A percentile compares a stretch with the other conserved stretches of the same genome.
Evolutionary conservation across 257 asterid genomes (phyloP).

Genomic region (Jacaranda mimosifolia): DNA sequence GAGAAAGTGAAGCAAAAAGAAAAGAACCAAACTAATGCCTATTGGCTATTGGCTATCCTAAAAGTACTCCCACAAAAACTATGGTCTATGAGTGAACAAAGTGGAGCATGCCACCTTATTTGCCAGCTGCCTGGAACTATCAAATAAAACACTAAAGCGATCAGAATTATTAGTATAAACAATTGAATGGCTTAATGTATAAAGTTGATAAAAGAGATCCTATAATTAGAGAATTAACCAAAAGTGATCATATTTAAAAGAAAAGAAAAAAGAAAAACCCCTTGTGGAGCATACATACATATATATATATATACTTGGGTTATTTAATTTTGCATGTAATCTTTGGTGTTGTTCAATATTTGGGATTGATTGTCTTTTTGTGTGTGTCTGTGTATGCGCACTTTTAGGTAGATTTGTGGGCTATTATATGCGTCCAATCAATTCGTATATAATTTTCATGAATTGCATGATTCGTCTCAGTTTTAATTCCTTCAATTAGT

Average conservation of each 20-base stretch:
- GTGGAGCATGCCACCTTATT: slow-evolving; percentile 72
- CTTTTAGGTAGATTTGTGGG: not conserved
- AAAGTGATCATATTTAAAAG: slow-evolving; percentile 22
- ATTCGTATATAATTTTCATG: not conserved
- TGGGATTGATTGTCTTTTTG: not conserved
- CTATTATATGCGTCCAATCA: too few relatives aligned
- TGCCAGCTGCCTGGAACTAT: slow-evolving; percentile 51
- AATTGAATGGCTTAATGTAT: slow-evolving; percentile 39
- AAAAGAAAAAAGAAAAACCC: slow-evolving; percentile 9
- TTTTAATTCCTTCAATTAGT: too few relatives aligned
- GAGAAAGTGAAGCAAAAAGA: slow-evolving; percentile 43
- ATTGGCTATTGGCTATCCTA: slow-evolving; percentile 41
- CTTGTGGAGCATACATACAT: slow-evolving; percentile 17
- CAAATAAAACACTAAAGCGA: slow-evolving; percentile 34
- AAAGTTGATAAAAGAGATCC: slow-evolving; percentile 40
- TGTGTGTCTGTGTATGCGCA: not conserved
- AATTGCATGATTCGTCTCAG: too few relatives aligned
- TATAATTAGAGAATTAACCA: slow-evolving; percentile 23
- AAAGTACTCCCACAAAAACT: slow-evolving; percentile 31
- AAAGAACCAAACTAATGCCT: slow-evolving; percentile 29
- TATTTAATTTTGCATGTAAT: not conserved
- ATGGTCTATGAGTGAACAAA: slow-evolving; percentile 57
- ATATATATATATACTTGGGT: not conserved
- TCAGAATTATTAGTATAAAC: slow-evolving; percentile 8
- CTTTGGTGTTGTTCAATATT: not conserved